phyloP scores from a whole-genome alignment of 768 basidiomycete species.

The Amanita brunnescens region DNA sequence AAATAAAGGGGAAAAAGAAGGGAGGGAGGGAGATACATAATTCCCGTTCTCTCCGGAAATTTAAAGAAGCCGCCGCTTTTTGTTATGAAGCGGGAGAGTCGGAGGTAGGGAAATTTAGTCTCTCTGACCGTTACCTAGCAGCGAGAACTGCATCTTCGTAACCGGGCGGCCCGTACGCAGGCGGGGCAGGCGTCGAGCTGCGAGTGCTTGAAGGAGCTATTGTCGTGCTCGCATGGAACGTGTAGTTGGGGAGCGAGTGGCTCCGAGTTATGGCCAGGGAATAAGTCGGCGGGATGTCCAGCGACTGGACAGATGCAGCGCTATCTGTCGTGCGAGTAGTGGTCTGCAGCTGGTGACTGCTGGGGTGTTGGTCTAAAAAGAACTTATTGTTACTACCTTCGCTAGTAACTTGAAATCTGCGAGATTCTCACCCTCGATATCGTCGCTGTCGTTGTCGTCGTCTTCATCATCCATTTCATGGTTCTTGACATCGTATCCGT shows the following conservation, averaged over 20 bases:
- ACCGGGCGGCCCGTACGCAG: neutral
- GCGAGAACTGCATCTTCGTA: neutral
- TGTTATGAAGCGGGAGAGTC: too few species aligned
- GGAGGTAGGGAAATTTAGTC: too few species aligned
- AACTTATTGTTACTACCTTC: neutral
- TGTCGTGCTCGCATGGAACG: neutral
- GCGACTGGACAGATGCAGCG: too few species aligned
- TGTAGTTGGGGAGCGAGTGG: neutral
- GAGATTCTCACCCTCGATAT: neutral
- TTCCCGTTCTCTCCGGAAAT: too few species aligned
- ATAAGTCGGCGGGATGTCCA: too few species aligned
- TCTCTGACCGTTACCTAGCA: neutral
- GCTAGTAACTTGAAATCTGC: neutral
- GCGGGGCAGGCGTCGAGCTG: neutral
- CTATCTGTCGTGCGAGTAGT: too few species aligned
- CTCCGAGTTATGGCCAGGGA: neutral
- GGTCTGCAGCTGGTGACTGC: too few species aligned
- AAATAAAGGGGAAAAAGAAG: too few species aligned
- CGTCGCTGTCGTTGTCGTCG: neutral
- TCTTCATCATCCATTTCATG: neutral
- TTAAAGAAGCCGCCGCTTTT: too few species aligned
- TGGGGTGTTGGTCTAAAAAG: too few species aligned
- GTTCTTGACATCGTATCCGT: neutral
- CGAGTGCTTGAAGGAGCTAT: neutral
- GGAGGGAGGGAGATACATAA: too few species aligned